These are phyloP conservation scores for Trichoderma breve DNA, from an alignment of 2,329 filamentous ascomycete genomes.

Conservation along the genomic window DNA sequence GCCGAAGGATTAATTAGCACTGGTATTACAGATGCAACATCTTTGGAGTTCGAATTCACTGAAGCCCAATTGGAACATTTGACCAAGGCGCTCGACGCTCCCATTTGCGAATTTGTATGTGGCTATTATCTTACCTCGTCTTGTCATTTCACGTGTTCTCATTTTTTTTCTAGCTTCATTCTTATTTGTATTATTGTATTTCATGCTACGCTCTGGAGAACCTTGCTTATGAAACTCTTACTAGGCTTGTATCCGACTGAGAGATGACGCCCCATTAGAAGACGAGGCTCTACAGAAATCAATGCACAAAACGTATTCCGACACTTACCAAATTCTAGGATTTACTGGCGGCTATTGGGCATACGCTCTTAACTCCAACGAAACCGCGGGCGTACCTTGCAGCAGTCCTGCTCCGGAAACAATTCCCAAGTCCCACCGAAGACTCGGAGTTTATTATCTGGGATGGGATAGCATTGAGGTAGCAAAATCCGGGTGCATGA, in stretches of 20 bases:
- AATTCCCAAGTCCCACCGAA: not conserved
- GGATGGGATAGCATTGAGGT: conserved; percentile 29
- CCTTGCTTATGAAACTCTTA: not conserved
- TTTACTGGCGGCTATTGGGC: conserved; percentile 25
- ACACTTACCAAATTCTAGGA: conserved; percentile 25
- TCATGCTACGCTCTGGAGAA: not conserved
- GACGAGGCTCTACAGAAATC: conserved; percentile 19
- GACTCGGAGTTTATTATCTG: conserved; percentile 22
- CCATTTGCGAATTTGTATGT: conserved; percentile 26
- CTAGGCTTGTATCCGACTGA: conserved; percentile 22
- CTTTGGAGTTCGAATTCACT: not conserved
- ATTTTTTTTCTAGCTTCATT: not conserved
- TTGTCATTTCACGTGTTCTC: not conserved
- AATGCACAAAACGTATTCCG: conserved; percentile 25
- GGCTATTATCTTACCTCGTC: not conserved
- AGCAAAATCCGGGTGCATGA: not conserved
- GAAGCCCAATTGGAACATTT: conserved; percentile 8
- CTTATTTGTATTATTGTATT: not conserved
- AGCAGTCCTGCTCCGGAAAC: not conserved
- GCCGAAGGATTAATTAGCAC: not conserved
- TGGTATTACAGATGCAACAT: not conserved
- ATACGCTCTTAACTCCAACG: conserved; percentile 24
- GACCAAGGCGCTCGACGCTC: conserved; percentile 21
- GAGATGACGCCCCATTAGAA: conserved; percentile 17
- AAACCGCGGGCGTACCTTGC: conserved; percentile 7